Evolutionary conservation across 495 filamentous ascomycete species (phyloP).

Genomic region (Staphylotrichum tortipilum): DNA sequence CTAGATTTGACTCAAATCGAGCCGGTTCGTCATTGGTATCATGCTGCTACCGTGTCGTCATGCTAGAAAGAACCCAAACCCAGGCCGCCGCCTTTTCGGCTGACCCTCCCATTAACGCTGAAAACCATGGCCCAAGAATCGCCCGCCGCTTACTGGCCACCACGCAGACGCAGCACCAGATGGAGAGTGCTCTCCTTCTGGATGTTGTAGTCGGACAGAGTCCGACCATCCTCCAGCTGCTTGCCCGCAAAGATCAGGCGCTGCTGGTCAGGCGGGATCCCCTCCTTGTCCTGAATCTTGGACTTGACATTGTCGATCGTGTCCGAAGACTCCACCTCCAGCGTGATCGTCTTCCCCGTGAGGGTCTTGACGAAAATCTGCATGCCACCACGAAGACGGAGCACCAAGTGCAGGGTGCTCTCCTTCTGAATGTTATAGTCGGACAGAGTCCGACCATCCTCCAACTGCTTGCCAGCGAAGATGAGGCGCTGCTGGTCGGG

Average conservation of each 20-base stretch:
- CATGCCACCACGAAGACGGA: slow-evolving; percentile 96
- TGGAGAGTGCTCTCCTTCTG: slow-evolving; percentile 89
- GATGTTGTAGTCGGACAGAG: slow-evolving; percentile 85
- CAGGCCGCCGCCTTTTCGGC: slow-evolving; percentile 4
- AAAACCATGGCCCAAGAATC: slow-evolving; percentile 5
- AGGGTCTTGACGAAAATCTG: slow-evolving; percentile 93
- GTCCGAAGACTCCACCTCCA: slow-evolving; percentile 82
- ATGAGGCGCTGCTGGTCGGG: slow-evolving; percentile 98
- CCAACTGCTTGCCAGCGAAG: slow-evolving; percentile 81
- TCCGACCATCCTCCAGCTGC: slow-evolving; percentile 80
- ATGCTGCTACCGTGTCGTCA: slow-evolving; percentile 2
- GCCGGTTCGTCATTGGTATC: slow-evolving; percentile 6
- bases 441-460: slow-evolving; percentile 80
- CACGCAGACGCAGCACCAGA: slow-evolving; percentile 79
- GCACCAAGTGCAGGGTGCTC: slow-evolving; percentile 92
- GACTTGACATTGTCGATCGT: slow-evolving; percentile 90
- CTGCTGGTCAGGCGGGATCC: slow-evolving; percentile 83
- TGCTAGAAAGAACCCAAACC: slow-evolving; percentile 1
- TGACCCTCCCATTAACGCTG: slow-evolving; percentile 10
- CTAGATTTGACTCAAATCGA: neutral
- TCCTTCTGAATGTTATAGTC: slow-evolving; percentile 99
- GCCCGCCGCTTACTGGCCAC: slow-evolving; percentile 53
- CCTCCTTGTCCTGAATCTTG: slow-evolving; percentile 92
- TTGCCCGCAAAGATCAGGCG: slow-evolving; percentile 87
- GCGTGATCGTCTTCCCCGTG: slow-evolving; percentile 86